Conservation (phyloP, 2,329 filamentous ascomycete genomes). For the Penicillium sclerotigenum region DNA sequence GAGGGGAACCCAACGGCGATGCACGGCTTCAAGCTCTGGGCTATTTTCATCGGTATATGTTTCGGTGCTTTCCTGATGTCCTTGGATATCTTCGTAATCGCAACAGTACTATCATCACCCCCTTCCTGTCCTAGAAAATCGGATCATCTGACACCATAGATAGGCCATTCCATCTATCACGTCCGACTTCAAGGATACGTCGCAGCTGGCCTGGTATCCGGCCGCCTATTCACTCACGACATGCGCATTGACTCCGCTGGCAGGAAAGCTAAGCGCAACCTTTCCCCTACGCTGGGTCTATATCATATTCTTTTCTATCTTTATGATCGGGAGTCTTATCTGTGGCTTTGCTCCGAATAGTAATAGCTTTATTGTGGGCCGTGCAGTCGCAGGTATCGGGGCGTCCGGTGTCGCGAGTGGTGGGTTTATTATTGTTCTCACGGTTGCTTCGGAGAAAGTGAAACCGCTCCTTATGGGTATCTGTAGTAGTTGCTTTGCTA, state of each 20-base stretch:
- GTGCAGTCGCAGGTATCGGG: slow-evolving; percentile 3
- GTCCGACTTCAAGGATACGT: slow-evolving; percentile 3
- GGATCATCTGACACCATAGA: not conserved
- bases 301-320: not conserved
- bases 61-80: slow-evolving; percentile 6
- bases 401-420: not conserved
- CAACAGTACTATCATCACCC: not conserved
- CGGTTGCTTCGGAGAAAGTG: not conserved
- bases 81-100: slow-evolving; percentile 1
- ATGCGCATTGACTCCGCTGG: slow-evolving; percentile 10
- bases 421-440: slow-evolving; percentile 1
- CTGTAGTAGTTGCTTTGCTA: slow-evolving; percentile 2
- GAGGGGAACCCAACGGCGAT: not conserved
- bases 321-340: not conserved
- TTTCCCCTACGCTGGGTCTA: slow-evolving; percentile 1
- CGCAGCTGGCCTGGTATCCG: slow-evolving; percentile 9
- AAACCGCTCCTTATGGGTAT: slow-evolving; percentile 3
- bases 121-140: not conserved
- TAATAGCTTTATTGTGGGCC: not conserved
- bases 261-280: slow-evolving; percentile 7
- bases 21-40: slow-evolving; percentile 6
- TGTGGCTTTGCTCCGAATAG: slow-evolving; percentile 1
- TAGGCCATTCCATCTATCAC: slow-evolving; percentile 4
- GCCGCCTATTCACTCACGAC: slow-evolving; percentile 9
- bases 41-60: slow-evolving; percentile 7